Conservation (phyloP, 2,329 filamentous ascomycete species). For the Xylariaceae sp. region DNA sequence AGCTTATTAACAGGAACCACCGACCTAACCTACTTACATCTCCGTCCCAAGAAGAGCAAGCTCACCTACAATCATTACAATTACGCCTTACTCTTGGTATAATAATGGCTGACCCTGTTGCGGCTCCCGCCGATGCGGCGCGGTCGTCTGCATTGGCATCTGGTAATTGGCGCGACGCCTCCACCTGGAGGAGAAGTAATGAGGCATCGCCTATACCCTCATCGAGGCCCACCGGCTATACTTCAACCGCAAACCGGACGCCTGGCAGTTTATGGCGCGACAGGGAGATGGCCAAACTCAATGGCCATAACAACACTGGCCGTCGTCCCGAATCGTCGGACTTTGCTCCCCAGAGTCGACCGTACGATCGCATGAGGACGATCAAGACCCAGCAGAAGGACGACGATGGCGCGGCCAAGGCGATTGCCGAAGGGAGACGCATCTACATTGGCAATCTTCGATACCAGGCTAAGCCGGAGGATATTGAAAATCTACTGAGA, state of each 20-base stretch:
- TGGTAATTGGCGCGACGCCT: conserved; percentile 15
- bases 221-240: conserved; percentile 10
- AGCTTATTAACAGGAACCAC: too few relatives aligned
- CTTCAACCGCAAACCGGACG: conserved; percentile 1
- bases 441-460: conserved; percentile 63
- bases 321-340: conserved; percentile 8
- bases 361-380: conserved; percentile 13
- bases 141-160: conserved; percentile 6
- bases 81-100: not conserved
- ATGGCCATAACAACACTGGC: conserved; percentile 3
- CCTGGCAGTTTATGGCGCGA: conserved; percentile 16
- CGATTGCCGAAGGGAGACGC: conserved; percentile 33
- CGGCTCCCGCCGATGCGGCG: conserved; percentile 3
- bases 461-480: conserved; percentile 43
- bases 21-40: too few relatives aligned
- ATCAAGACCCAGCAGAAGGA: conserved; percentile 16
- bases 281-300: conserved; percentile 8
- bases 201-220: conserved; percentile 9
- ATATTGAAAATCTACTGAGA: conserved; percentile 33
- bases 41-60: too few relatives aligned
- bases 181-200: conserved; percentile 14
- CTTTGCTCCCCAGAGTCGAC: conserved; percentile 8
- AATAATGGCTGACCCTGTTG: conserved; percentile 12
- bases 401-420: conserved; percentile 18
- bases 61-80: not conserved